Conservation (phyloP, 805 yeast species). For the Myxozyma melibiosi region DNA sequence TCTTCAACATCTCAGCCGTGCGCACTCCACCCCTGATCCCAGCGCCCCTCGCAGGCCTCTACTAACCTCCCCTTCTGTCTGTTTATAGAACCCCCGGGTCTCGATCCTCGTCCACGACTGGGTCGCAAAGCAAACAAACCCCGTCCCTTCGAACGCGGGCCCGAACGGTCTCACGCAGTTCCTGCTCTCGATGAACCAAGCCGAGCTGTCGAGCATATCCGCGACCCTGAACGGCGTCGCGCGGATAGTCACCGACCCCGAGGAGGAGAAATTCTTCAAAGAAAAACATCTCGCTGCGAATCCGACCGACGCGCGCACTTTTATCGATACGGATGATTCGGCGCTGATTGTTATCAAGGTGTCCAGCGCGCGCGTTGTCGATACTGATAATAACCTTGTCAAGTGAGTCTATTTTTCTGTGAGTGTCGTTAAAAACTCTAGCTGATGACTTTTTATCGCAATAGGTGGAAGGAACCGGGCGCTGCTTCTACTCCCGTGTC, state of each 20-base stretch:
- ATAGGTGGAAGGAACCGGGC: slow-evolving; percentile 32
- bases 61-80: background rate
- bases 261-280: slow-evolving; percentile 62
- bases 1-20: slow-evolving; percentile 56
- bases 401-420: slow-evolving; percentile 11
- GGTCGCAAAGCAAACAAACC: slow-evolving; percentile 54
- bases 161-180: slow-evolving; percentile 53
- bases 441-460: background rate
- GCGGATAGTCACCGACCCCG: slow-evolving; percentile 51
- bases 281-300: slow-evolving; percentile 61
- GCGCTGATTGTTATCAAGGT: slow-evolving; percentile 69
- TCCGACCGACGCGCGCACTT: slow-evolving; percentile 66
- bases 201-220: slow-evolving; percentile 75
- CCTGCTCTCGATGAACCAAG: slow-evolving; percentile 74
- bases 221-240: slow-evolving; percentile 81
- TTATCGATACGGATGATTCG: slow-evolving; percentile 63
- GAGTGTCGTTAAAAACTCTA: background rate
- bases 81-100: slow-evolving; percentile 66
- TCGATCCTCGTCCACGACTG: slow-evolving; percentile 89
- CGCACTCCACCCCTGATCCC: too few relatives aligned
- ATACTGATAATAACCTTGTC: slow-evolving; percentile 61
- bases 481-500: slow-evolving; percentile 26
- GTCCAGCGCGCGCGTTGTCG: slow-evolving; percentile 74
- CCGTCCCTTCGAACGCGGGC: slow-evolving; percentile 10
- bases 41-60: background rate